Evolutionary conservation across 176 grass and related monocot species (phyloP), one percentile per base, ranked within the genome.

Genomic region (Triticum timopheevii): DNA sequence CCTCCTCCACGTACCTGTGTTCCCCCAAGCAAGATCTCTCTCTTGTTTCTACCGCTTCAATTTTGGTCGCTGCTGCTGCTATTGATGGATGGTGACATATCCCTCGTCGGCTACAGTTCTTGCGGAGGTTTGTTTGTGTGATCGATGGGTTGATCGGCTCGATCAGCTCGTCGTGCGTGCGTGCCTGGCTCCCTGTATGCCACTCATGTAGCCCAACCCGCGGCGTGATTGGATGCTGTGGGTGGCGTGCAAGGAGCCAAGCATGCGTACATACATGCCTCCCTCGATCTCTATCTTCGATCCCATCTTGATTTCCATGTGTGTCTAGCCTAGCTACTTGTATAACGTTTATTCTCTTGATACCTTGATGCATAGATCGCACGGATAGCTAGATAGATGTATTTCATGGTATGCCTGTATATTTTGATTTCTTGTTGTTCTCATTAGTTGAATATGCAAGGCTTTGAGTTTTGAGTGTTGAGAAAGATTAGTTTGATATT

Each of bases 171-270:
- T 83, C 73, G 76, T 49, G 45, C 45, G 45, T 52, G 45, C 13
- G 90, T 98, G 96, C 96, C 96, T 98, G 96, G 96, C 96, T 98
- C 96, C 96, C 93, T 98, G 96, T 95, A 98, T 98, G 96, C 96
- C 96, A 98, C 96, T 92, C 96, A 95, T 95, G 87, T 93, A 95
- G 88, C 89, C 84, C 88, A 94, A 93, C 92, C 90, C 85, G 74
- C 88, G 65, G 40, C 34, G 80, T 73, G 96, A 95, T 95, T 92
- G 89, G 93, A 92, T 92, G 80, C 91, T 91, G 91, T 95, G 96
- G 93, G 93, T 98, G 96, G 96, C 93, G 96, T 98, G 93, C 96
- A 95, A 95, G 96, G 96, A 95, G 96, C 93, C 96, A 94, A 95
- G 96, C 96, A 98, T 98, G 96, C 90, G 83, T 80, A 81, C 65